Percentiles rank a stretch among this genome's conserved stretches.
phyloP scores from a whole-genome alignment of 2,329 filamentous ascomycete species.

The Phoma herbarum region DNA sequence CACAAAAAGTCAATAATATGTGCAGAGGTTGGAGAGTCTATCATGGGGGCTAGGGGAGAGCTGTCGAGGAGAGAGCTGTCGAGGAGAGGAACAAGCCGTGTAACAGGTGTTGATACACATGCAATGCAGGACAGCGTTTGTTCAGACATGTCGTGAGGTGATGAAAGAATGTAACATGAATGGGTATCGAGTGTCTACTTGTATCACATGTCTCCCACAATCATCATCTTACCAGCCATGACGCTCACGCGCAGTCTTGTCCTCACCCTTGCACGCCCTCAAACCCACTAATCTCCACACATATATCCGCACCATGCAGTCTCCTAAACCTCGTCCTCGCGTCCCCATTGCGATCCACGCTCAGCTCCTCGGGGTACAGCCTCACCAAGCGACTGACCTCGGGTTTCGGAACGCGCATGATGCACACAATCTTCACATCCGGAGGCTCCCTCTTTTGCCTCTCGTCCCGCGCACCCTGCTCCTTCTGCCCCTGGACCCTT shows the following conservation, averaged over 20 bases:
- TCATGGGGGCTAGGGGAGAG: too few species aligned
- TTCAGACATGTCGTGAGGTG: too few species aligned
- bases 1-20: too few species aligned
- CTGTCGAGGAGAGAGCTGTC: too few species aligned
- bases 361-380: slow-evolving; percentile 64
- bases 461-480: neutral
- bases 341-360: slow-evolving; percentile 42
- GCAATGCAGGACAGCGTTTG: too few species aligned
- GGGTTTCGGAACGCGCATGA: slow-evolving; percentile 46
- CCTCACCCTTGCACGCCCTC: neutral
- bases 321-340: slow-evolving; percentile 45
- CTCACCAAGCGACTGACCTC: slow-evolving; percentile 60
- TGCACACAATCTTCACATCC: slow-evolving; percentile 49
- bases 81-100: too few species aligned
- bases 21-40: too few species aligned
- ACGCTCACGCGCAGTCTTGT: too few species aligned
- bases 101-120: too few species aligned
- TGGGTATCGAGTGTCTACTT: neutral
- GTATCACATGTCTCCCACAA: neutral
- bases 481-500: neutral
- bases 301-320: slow-evolving; percentile 44
- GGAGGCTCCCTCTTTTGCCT: slow-evolving; percentile 4
- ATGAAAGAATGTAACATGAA: too few species aligned
- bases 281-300: slow-evolving; percentile 43
- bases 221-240: neutral